phyloP scores from a whole-genome alignment of 345 rosid species.

The Balakata baccata region DNA sequence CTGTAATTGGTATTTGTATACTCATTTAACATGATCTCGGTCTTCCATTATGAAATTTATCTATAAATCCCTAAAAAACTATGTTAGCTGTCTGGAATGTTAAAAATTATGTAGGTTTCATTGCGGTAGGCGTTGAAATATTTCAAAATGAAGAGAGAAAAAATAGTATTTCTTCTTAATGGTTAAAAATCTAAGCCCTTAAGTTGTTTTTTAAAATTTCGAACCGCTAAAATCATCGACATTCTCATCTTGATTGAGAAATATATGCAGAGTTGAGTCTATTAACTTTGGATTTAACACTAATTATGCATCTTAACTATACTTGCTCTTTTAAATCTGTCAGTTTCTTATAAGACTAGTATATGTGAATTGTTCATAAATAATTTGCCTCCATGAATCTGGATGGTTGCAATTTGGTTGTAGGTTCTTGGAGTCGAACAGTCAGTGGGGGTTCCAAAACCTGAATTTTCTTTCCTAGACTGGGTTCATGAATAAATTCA shows the following conservation, averaged over 20 bases:
- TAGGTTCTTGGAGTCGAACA: neutral
- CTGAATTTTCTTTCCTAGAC: neutral
- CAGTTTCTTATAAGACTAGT: neutral
- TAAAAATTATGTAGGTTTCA: neutral
- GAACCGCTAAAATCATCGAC: neutral
- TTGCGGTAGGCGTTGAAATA: neutral
- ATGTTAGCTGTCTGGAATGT: neutral
- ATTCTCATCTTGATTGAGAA: too few relatives aligned
- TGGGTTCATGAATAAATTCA: too few relatives aligned
- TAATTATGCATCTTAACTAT: neutral
- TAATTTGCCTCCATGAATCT: neutral
- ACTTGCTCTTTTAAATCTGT: neutral
- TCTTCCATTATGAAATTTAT: neutral
- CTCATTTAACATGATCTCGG: neutral
- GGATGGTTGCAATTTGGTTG: too few relatives aligned
- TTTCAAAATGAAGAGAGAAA: neutral
- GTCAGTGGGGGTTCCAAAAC: neutral
- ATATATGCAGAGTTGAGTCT: neutral
- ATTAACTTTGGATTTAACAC: neutral
- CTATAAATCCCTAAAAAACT: neutral
- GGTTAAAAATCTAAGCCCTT: neutral
- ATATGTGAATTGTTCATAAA: neutral
- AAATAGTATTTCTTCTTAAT: neutral
- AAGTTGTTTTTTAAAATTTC: neutral
- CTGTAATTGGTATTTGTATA: neutral